These are phyloP conservation scores for Colletotrichum coccodes DNA, from an alignment of 2,329 filamentous ascomycete genomes.

Conservation along the genomic window DNA sequence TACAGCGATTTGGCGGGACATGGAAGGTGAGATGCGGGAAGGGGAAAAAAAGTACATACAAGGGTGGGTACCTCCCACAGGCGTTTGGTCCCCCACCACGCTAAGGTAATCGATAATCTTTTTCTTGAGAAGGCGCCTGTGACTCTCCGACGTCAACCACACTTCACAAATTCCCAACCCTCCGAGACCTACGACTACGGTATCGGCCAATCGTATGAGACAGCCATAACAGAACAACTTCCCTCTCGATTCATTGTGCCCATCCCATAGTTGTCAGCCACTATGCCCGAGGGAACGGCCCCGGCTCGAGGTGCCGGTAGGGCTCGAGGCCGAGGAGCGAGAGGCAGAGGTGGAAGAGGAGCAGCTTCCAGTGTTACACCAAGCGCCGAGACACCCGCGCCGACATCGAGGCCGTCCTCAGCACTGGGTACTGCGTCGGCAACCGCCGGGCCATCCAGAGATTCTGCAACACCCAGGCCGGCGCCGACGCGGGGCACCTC, in stretches of 20 bases:
- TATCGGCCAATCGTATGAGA: background rate
- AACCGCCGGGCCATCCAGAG: slow-evolving; percentile 18
- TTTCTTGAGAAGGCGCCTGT: slow-evolving; percentile 9
- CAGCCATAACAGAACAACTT: background rate
- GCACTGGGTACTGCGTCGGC: slow-evolving; percentile 3
- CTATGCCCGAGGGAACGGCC: slow-evolving; percentile 28
- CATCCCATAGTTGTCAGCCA: background rate
- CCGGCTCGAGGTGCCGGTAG: slow-evolving; percentile 31
- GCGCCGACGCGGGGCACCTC: slow-evolving; percentile 45
- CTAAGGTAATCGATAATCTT: slow-evolving; percentile 23
- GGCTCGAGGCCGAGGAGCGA: slow-evolving; percentile 31
- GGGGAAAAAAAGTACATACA: background rate
- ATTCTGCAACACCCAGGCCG: slow-evolving; percentile 46
- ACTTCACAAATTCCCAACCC: background rate
- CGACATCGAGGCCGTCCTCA: slow-evolving; percentile 16
- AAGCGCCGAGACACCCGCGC: slow-evolving; percentile 12
- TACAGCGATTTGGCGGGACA: background rate
- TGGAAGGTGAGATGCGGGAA: background rate
- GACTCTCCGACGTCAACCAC: background rate
- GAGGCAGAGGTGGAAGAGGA: slow-evolving; percentile 30
- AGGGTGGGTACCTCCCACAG: background rate
- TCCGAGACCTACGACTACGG: background rate
- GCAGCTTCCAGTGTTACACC: slow-evolving; percentile 13
- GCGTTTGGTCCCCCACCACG: slow-evolving; percentile 20
- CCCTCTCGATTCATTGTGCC: background rate